phyloP scores from a whole-genome alignment of 768 basidiomycete species.

The Trametes punicea region DNA sequence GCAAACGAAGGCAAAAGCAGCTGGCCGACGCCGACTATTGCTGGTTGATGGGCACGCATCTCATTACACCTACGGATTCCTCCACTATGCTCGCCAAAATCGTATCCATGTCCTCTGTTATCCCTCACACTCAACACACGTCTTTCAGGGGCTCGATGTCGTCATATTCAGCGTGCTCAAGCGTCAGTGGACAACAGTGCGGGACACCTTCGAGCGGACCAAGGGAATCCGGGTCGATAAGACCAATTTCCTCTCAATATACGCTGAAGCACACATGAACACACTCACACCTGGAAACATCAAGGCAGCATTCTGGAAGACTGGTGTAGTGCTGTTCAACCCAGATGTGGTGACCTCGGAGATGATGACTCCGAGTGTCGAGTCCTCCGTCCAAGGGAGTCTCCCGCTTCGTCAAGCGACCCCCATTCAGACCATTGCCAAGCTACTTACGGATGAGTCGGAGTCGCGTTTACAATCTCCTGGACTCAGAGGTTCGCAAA shows the following conservation, averaged over 20 bases:
- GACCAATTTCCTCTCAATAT: conserved; percentile 37
- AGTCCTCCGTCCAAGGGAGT: too few species aligned
- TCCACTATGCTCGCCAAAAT: conserved; percentile 35
- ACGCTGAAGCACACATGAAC: conserved; percentile 34
- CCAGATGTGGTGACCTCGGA: too few species aligned
- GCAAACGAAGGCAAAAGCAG: conserved; percentile 36
- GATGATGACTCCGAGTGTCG: too few species aligned
- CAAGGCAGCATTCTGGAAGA: conserved; percentile 35
- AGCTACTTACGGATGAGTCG: too few species aligned
- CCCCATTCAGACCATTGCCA: too few species aligned
- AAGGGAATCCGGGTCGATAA: conserved; percentile 29
- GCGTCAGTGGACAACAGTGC: neutral
- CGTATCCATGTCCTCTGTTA: conserved; percentile 44
- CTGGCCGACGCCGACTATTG: conserved; percentile 31
- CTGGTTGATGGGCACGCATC: conserved; percentile 47
- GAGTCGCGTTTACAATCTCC: too few species aligned
- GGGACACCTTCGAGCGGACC: neutral
- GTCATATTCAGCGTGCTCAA: neutral
- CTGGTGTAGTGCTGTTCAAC: conserved; percentile 29
- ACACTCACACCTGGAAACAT: too few species aligned
- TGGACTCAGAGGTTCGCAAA: too few species aligned
- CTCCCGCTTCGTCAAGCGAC: too few species aligned
- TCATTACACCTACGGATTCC: conserved; percentile 38
- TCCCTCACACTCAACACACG: conserved; percentile 43
- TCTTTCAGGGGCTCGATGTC: conserved; percentile 24